Evolutionary conservation across 805 yeast genomes (phyloP).

Genomic region (Cyberlindnera maritima): DNA sequence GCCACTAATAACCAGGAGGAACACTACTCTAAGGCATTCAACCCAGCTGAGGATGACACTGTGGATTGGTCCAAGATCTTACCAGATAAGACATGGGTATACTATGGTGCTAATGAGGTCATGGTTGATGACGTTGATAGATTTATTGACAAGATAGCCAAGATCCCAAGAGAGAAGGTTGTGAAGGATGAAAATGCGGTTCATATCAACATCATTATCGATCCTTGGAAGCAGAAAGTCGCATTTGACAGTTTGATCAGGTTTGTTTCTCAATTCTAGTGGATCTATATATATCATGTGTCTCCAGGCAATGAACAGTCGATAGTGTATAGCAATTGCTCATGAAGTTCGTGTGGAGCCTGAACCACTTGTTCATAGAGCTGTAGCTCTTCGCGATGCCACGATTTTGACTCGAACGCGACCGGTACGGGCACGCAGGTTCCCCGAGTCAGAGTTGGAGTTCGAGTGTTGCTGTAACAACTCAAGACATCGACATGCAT

Average conservation of each 20-base stretch:
- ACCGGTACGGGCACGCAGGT: background rate
- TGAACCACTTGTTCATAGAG: too few relatives aligned
- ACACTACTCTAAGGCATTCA: constrained; percentile 1
- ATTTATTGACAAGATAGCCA: constrained; percentile 4
- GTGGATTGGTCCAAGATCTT: constrained; percentile 5
- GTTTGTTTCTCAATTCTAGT: constrained; percentile 3
- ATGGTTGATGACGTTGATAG: constrained; percentile 9
- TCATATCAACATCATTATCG: constrained; percentile 6
- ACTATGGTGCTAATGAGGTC: constrained; percentile 6
- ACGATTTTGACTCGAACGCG: background rate
- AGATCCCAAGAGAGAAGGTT: constrained; percentile 1
- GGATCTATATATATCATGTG: too few relatives aligned
- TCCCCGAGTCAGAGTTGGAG: background rate
- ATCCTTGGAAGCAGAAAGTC: constrained; percentile 2
- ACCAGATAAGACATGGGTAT: constrained; percentile 5
- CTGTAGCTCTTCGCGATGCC: constrained; percentile 8
- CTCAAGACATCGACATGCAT: too few relatives aligned
- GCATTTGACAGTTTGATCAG: background rate
- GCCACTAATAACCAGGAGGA: background rate
- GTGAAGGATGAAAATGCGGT: constrained; percentile 5
- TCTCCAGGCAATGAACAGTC: too few relatives aligned
- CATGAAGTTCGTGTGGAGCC: too few relatives aligned
- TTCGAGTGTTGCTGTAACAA: background rate
- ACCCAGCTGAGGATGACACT: constrained; percentile 8
- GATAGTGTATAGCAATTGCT: too few relatives aligned